Conservation (phyloP, 768 basidiomycete species). For the Infundibulicybe gibba region DNA sequence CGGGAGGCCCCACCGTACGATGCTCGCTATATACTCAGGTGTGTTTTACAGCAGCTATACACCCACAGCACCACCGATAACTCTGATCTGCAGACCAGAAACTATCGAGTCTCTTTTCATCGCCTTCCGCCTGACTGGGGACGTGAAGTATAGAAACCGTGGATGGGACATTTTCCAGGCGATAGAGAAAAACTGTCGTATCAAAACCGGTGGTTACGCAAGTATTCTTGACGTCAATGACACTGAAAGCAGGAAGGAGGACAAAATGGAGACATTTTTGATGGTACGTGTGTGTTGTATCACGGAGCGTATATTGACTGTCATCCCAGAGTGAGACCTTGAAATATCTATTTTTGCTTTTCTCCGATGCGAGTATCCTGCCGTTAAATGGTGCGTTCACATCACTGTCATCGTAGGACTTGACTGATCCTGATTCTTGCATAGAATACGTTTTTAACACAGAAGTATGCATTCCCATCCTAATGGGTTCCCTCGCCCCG, state of each 20-base stretch:
- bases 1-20: conserved; percentile 60
- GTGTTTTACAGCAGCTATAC: conserved; percentile 11
- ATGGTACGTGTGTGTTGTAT: conserved; percentile 47
- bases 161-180: conserved; percentile 91
- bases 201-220: conserved; percentile 81
- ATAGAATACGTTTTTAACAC: conserved; percentile 90
- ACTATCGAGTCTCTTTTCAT: conserved; percentile 93
- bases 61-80: not conserved
- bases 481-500: not conserved
- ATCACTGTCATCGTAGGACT: not conserved
- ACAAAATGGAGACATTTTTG: conserved; percentile 96
- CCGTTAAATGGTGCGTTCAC: conserved; percentile 65
- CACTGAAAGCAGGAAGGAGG: conserved; percentile 62
- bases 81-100: conserved; percentile 59
- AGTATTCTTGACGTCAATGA: conserved; percentile 83
- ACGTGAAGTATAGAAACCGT: conserved; percentile 72
- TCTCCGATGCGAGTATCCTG: conserved; percentile 68
- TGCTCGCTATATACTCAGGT: conserved; percentile 91
- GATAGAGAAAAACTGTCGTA: conserved; percentile 78
- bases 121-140: conserved; percentile 87
- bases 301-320: not conserved
- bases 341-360: conserved; percentile 89
- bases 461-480: conserved; percentile 46
- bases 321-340: conserved; percentile 72
- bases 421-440: not conserved